Percentiles rank a stretch among this genome's conserved stretches.
Conservation (phyloP, 257 asterid species). For the Primulina tabacum region DNA sequence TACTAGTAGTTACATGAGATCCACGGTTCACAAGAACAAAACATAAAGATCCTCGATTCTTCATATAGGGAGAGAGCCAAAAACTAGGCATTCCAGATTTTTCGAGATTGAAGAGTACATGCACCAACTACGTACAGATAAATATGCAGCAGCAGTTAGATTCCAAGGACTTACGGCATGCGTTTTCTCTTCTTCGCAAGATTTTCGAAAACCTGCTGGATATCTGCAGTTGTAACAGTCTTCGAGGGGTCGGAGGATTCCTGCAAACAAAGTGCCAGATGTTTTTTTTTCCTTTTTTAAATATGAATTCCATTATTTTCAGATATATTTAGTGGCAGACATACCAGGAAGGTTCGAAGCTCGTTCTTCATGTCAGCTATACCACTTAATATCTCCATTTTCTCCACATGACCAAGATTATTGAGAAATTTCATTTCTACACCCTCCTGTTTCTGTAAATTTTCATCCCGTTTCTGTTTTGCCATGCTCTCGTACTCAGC, state of each 20-base stretch:
- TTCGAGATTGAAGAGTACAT: background rate
- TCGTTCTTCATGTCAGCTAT: slow-evolving; percentile 88
- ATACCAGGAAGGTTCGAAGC: slow-evolving; percentile 64
- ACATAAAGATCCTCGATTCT: slow-evolving; percentile 7
- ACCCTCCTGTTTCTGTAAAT: slow-evolving; percentile 70
- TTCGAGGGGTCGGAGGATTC: slow-evolving; percentile 59
- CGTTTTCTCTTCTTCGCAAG: slow-evolving; percentile 73
- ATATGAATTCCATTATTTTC: background rate
- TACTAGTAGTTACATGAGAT: slow-evolving; percentile 18
- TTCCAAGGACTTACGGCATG: slow-evolving; percentile 27
- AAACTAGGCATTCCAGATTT: slow-evolving; percentile 12
- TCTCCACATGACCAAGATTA: slow-evolving; percentile 75
- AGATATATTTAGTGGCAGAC: slow-evolving; percentile 15
- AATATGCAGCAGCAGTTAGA: slow-evolving; percentile 2
- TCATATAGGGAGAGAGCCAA: background rate
- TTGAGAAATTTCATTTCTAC: slow-evolving; percentile 57
- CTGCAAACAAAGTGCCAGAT: slow-evolving; percentile 30
- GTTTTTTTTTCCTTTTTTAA: background rate
- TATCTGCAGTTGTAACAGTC: slow-evolving; percentile 62
- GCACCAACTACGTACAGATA: background rate
- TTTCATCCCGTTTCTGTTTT: slow-evolving; percentile 72
- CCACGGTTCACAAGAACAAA: slow-evolving; percentile 1
- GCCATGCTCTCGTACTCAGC: slow-evolving; percentile 80
- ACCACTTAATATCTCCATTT: slow-evolving; percentile 77
- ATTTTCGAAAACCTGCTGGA: slow-evolving; percentile 70